phyloP scores from a whole-genome alignment of 345 rosid genomes.

The Carallia pectinifolia region DNA sequence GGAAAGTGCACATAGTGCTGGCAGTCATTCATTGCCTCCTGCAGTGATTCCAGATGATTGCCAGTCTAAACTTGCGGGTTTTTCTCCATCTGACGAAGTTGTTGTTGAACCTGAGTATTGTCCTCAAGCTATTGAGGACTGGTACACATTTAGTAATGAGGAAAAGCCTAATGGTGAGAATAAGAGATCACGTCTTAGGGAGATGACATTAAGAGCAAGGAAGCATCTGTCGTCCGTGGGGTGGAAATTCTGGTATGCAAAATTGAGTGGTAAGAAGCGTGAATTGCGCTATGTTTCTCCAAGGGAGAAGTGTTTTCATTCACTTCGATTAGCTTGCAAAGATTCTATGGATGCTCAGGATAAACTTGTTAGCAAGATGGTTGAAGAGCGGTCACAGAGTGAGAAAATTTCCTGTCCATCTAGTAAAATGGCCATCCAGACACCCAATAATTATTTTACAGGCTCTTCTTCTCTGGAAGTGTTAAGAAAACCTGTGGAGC shows the following conservation, averaged over 20 bases:
- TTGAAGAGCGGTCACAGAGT: slow-evolving; percentile 9
- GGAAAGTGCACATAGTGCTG: background rate
- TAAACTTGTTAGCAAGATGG: slow-evolving; percentile 13
- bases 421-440: slow-evolving; percentile 3
- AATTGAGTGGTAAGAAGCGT: slow-evolving; percentile 12
- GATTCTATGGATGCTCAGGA: slow-evolving; percentile 16
- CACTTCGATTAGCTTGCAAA: slow-evolving; percentile 52
- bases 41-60: slow-evolving; percentile 5
- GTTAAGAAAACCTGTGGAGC: background rate
- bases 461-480: slow-evolving; percentile 5
- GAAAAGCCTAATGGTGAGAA: background rate
- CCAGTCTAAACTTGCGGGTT: slow-evolving; percentile 10
- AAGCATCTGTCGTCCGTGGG: slow-evolving; percentile 50
- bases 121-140: slow-evolving; percentile 47
- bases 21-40: slow-evolving; percentile 10
- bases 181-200: background rate
- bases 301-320: slow-evolving; percentile 29
- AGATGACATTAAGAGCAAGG: slow-evolving; percentile 36
- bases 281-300: slow-evolving; percentile 40
- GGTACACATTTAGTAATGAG: slow-evolving; percentile 21
- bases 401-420: slow-evolving; percentile 7
- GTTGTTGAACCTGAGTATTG: slow-evolving; percentile 34
- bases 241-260: slow-evolving; percentile 33
- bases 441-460: slow-evolving; percentile 1
- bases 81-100: slow-evolving; percentile 7